Evolutionary conservation across 176 grass and related monocot species (phyloP), one percentile per base, ranked within the genome.

Genomic region (Rhynchospora breviuscula): DNA sequence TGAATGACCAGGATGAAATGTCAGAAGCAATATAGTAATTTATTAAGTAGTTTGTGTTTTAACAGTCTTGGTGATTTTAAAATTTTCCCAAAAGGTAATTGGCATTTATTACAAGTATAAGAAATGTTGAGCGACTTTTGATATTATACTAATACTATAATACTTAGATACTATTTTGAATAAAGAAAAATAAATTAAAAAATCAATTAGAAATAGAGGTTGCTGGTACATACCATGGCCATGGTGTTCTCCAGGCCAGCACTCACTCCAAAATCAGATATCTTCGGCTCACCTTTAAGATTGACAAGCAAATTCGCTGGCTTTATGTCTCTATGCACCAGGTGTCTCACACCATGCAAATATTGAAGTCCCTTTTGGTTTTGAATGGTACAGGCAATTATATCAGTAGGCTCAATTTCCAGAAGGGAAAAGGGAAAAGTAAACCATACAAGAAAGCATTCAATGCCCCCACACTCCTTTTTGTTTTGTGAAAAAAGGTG

Each of bases 311-410:
- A 62, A 93, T 98, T 98, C 75, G 96, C 96, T 65, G 96, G 96
- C 83, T 98, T 98, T 93, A 98, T 91, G 87, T 98, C 95, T 88
- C 92, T 93, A 90, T 98, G 96, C 58, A 98, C 96, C 63, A 98
- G 82, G 88, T 94, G 92, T 33, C 91, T 98, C 62, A 86, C 91
- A 56, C 89, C 89, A 87, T 98, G 96, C 84, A 98, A 89, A 81
- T 95, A 98, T 33, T 79, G 86, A 70, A 98, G 77, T 79, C 96
- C 93, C 96, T 98, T 79, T 33, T 52, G 12, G 73, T 56, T 66
- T 66, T 21, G 48, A 77, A 15, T 3, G 73, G 22, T 26, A 77
- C 6, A 77, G 54, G 49, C 48, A 77, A 77, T 31, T 77, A 53
- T 17, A 54, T 54, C 45, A 76, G 10, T 54, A 11, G 72, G 47